These are phyloP conservation scores for Pichia insulana DNA, from an alignment of 805 yeast genomes.

Conservation along the genomic window DNA sequence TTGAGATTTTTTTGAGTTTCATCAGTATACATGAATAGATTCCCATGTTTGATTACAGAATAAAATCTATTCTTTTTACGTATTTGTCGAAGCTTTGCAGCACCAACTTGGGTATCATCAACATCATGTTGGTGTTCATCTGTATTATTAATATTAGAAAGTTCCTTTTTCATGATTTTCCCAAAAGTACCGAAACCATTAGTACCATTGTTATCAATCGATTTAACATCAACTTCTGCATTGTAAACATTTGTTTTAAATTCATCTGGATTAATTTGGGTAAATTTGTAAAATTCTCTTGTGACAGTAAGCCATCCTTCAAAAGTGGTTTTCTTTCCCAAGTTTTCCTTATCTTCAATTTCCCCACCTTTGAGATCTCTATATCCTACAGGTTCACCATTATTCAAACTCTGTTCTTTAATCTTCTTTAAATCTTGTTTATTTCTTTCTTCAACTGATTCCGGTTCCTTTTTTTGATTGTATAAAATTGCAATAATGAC, in stretches of 20 bases:
- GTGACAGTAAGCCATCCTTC: conserved; percentile 85
- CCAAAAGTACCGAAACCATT: conserved; percentile 2
- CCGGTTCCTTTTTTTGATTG: conserved; percentile 29
- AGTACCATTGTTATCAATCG: neutral
- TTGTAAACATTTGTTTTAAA: conserved; percentile 11
- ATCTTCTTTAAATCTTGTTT: conserved; percentile 15
- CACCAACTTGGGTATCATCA: conserved; percentile 24
- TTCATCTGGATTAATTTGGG: conserved; percentile 29
- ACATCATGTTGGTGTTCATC: conserved; percentile 2
- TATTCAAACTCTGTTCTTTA: conserved; percentile 18
- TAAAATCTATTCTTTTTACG: conserved; percentile 53
- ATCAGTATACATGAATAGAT: conserved; percentile 74
- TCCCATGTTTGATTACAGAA: conserved; percentile 78
- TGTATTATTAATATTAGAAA: neutral
- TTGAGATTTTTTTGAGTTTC: conserved; percentile 55
- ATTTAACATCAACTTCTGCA: conserved; percentile 1
- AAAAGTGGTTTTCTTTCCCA: conserved; percentile 56
- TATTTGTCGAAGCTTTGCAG: conserved; percentile 30
- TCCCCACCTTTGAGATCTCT: conserved; percentile 47
- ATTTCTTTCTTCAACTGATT: conserved; percentile 15
- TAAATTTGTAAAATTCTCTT: conserved; percentile 54
- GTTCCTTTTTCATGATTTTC: conserved; percentile 3
- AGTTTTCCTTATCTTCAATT: conserved; percentile 47
- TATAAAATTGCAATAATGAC: conserved; percentile 33
- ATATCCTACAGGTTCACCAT: conserved; percentile 23